Conservation (phyloP, 2,329 filamentous ascomycete genomes). For the Hymenoscyphus infarciens region DNA sequence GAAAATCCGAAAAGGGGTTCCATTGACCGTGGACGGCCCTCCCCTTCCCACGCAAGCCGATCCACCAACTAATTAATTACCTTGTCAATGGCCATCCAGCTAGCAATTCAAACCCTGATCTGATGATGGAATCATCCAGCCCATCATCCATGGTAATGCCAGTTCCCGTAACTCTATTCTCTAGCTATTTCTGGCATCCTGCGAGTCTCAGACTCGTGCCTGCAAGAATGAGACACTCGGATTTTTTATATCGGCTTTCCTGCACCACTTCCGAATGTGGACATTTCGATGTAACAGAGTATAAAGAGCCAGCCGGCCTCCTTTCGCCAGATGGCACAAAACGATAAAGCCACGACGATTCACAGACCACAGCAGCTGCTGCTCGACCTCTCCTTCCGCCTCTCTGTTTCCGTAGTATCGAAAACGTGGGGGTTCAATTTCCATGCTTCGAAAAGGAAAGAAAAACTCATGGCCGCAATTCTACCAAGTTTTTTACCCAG, state of each 20-base stretch:
- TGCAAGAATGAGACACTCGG: neutral
- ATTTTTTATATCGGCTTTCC: slow-evolving; percentile 1
- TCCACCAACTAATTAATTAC: neutral
- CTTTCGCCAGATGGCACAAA: slow-evolving; percentile 2
- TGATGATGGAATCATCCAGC: neutral
- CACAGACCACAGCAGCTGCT: neutral
- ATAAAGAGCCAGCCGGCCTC: neutral
- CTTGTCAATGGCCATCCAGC: neutral
- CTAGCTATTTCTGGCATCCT: neutral
- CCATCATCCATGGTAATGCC: neutral
- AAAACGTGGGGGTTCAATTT: neutral
- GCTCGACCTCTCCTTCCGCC: neutral
- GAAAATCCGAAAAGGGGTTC: neutral
- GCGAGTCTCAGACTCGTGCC: neutral
- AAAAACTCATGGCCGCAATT: neutral
- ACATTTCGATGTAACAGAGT: neutral
- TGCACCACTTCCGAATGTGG: neutral
- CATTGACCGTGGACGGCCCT: neutral
- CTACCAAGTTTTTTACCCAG: neutral
- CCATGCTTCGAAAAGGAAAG: neutral
- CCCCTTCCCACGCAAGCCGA: neutral
- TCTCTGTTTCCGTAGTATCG: neutral
- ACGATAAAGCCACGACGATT: neutral
- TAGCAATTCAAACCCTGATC: neutral
- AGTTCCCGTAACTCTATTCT: neutral